Evolutionary conservation across 371 early-diverging fungal species (phyloP).

Genomic region (Hamiltosporidium tvaerminnensis): DNA sequence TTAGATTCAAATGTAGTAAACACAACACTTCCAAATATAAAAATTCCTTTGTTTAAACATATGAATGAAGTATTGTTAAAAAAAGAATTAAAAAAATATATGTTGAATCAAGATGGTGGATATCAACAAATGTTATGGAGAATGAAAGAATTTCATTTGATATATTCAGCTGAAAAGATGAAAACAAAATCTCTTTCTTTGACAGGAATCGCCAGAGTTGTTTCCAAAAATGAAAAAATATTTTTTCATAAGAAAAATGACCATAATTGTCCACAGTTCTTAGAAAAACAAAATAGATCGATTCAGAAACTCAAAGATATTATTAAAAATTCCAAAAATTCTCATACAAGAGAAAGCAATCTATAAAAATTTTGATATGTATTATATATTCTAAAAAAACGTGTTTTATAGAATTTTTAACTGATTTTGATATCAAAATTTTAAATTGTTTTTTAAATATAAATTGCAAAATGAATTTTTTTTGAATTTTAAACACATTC

Average conservation of each 20-base stretch:
- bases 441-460: too few species aligned
- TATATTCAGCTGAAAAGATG: constrained; percentile 1
- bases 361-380: too few species aligned
- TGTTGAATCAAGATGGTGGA: not conserved
- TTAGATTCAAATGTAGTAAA: not conserved
- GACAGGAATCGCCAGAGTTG: not conserved
- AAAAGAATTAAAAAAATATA: constrained; percentile 1
- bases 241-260: not conserved
- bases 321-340: too few species aligned
- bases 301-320: too few species aligned
- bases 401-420: too few species aligned
- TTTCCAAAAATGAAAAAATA: not conserved
- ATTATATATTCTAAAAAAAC: too few species aligned
- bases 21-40: not conserved
- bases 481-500: too few species aligned
- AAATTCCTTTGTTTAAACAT: not conserved
- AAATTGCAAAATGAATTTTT: too few species aligned
- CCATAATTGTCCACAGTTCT: too few species aligned
- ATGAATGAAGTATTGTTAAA: not conserved
- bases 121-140: not conserved
- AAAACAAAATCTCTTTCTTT: not conserved
- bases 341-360: too few species aligned
- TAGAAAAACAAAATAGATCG: too few species aligned
- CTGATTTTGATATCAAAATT: too few species aligned
- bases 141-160: constrained; percentile 1